These are phyloP conservation scores for Wickerhamomyces rabaulensis DNA, from an alignment of 805 yeast genomes.

Conservation along the genomic window DNA sequence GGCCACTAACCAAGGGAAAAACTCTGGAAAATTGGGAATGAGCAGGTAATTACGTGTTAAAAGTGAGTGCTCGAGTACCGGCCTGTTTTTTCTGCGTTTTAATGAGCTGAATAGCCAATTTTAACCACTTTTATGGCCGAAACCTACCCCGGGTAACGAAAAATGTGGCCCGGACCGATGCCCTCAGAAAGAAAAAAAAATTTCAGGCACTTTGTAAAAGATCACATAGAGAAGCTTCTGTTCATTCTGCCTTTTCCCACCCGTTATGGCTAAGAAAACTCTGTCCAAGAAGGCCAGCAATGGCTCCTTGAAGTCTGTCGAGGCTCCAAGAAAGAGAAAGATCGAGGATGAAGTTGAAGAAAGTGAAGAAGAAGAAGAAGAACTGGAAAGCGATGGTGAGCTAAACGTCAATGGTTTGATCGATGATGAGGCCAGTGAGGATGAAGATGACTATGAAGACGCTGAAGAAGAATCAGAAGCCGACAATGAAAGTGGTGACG, in stretches of 20 bases:
- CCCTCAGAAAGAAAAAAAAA: background rate
- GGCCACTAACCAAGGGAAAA: too few species aligned
- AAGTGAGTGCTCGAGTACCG: too few species aligned
- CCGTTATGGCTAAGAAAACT: background rate
- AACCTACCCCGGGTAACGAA: background rate
- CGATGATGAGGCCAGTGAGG: slow-evolving; percentile 24
- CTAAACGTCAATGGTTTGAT: slow-evolving; percentile 30
- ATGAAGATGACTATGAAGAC: slow-evolving; percentile 18
- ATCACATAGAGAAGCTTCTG: background rate
- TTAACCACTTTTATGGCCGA: too few species aligned
- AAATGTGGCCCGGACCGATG: slow-evolving; percentile 1
- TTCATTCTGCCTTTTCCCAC: too few species aligned
- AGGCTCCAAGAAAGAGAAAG: slow-evolving; percentile 17
- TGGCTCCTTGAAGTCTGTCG: background rate
- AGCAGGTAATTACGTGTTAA: too few species aligned
- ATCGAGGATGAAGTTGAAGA: slow-evolving; percentile 11
- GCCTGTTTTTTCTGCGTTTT: too few species aligned
- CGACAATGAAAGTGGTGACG: slow-evolving; percentile 13
- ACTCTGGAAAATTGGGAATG: too few species aligned
- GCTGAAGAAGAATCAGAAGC: slow-evolving; percentile 12
- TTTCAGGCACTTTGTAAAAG: background rate
- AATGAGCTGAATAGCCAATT: too few species aligned
- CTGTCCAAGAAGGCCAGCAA: background rate
- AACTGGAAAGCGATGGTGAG: slow-evolving; percentile 10
- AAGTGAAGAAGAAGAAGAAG: slow-evolving; percentile 2